Evolutionary conservation across 352 stramenopile species (phyloP), one percentile per base, ranked within the genome.

Genomic region (Elongisporangium prolatum): DNA sequence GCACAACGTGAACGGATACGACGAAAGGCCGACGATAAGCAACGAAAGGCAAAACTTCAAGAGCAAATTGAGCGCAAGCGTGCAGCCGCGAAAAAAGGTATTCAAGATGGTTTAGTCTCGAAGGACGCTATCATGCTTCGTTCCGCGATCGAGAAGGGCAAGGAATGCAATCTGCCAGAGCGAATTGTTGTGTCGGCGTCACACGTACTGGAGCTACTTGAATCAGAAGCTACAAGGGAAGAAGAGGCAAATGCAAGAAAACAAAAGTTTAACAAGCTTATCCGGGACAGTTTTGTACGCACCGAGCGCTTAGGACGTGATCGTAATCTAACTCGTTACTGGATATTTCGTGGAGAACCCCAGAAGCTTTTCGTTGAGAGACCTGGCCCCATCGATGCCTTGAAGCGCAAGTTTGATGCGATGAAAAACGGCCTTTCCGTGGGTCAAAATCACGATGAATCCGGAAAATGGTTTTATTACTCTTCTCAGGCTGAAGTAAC

Each of bases 241-340:
- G 72, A 90, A 52, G 80, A 93, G 57, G 76, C 75, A 0, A 67
- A 81, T 16, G 37, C 52, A 10, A 77, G 83, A 44, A 93, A 91
- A 57, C 80, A 71, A 11, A 82, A 86, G 52, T 83, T 80, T 28
- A 80, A 67, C 38, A 69, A 80, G 8, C 69, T 72, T n/a, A 72
- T 94, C 40, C 80, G 82, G 14, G 68, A 81, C 13, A 73, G 72
- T 6, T 93, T 91, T 56, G 71, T 96, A 17, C 86, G 86, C 17
- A 88, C 84, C 0, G 83, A 96, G 51, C 63, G 82, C 0, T 63
- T 96, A 2, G 86, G 86, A 4, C 75, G 81, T 17, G 86, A 96
- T 38, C 72, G 77, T 22, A 59, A 78, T 28, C 68, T 83, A 4
- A 37, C 69, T 0, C 66, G 74, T 16, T 94, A 94, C 60, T 96